Evolutionary conservation across 2,329 filamentous ascomycete genomes (phyloP).

Genomic region (Sclerotinia borealis): DNA sequence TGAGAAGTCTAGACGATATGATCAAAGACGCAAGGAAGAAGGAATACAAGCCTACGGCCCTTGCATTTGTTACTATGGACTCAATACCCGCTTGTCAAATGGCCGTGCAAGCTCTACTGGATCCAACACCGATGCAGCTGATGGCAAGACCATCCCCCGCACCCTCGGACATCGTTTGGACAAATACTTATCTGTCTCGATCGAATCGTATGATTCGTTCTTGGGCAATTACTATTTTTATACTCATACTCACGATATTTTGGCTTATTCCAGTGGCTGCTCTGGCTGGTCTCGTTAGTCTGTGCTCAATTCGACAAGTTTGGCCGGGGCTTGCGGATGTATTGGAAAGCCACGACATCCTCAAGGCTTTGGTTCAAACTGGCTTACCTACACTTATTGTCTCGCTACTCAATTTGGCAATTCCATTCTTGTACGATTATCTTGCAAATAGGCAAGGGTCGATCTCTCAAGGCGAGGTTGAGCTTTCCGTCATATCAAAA

Average conservation of each 20-base stretch:
- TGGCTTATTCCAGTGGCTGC: constrained; percentile 81
- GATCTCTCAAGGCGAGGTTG: constrained; percentile 90
- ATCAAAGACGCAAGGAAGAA: constrained; percentile 66
- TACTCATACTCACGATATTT: constrained; percentile 75
- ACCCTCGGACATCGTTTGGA: constrained; percentile 90
- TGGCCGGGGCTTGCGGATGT: constrained; percentile 63
- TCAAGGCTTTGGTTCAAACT: constrained; percentile 75
- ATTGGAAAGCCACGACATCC: constrained; percentile 61
- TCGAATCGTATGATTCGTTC: constrained; percentile 67
- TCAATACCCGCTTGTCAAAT: constrained; percentile 89
- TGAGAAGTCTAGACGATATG: constrained; percentile 70
- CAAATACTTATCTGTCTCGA: constrained; percentile 80
- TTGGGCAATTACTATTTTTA: constrained; percentile 79
- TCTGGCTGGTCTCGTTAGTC: constrained; percentile 72
- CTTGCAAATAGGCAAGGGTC: constrained; percentile 88
- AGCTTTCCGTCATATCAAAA: constrained; percentile 91
- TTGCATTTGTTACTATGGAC: constrained; percentile 97
- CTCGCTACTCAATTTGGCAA: constrained; percentile 79
- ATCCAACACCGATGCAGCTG: constrained; percentile 80
- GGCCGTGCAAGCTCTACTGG: constrained; percentile 90
- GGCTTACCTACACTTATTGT: constrained; percentile 80
- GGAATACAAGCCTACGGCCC: constrained; percentile 69
- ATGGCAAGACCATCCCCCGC: constrained; percentile 81
- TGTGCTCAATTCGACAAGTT: constrained; percentile 70
- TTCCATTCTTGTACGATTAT: constrained; percentile 93